These are phyloP conservation scores for Alternaria infectoria DNA, from an alignment of 2,329 filamentous ascomycete species.

Conservation along the genomic window DNA sequence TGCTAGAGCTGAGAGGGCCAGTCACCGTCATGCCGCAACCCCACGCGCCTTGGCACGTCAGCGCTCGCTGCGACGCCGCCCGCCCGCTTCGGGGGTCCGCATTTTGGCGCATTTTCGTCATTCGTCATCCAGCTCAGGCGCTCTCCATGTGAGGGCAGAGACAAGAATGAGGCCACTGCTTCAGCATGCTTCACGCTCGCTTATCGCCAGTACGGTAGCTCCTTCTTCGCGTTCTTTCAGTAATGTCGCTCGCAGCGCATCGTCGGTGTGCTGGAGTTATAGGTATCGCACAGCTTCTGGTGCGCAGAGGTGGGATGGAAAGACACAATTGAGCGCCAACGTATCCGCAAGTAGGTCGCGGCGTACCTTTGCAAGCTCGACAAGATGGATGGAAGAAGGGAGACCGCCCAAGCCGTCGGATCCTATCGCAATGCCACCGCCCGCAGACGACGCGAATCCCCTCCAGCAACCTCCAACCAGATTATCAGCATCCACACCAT, in stretches of 20 bases:
- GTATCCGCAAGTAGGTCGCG: slow-evolving; percentile 5
- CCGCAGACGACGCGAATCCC: slow-evolving; percentile 19
- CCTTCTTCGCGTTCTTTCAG: slow-evolving; percentile 18
- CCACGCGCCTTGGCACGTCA: slow-evolving; percentile 35
- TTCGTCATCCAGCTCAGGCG: slow-evolving; percentile 15
- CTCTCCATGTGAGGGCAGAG: slow-evolving; percentile 33
- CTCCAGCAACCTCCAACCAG: slow-evolving; percentile 7
- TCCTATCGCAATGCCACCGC: slow-evolving; percentile 30
- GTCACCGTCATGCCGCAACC: slow-evolving; percentile 23
- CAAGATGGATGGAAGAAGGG: slow-evolving; percentile 27
- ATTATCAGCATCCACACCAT: slow-evolving; percentile 14
- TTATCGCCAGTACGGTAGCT: slow-evolving; percentile 25
- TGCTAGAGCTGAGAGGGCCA: slow-evolving; percentile 1
- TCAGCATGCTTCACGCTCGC: slow-evolving; percentile 48
- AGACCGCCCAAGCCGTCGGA: slow-evolving; percentile 18
- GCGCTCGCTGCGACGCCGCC: slow-evolving; percentile 23
- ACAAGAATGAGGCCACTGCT: slow-evolving; percentile 50
- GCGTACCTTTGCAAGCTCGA: slow-evolving; percentile 28
- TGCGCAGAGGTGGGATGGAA: slow-evolving; percentile 8
- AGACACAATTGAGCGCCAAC: slow-evolving; percentile 7
- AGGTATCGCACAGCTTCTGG: slow-evolving; percentile 36
- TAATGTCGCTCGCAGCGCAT: slow-evolving; percentile 10
- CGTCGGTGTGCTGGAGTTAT: slow-evolving; percentile 39
- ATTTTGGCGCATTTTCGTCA: slow-evolving; percentile 19
- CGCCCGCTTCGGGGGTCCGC: slow-evolving; percentile 11